These are phyloP conservation scores for Citrus cavaleriei DNA, from an alignment of 345 rosid species.

Conservation along the genomic window DNA sequence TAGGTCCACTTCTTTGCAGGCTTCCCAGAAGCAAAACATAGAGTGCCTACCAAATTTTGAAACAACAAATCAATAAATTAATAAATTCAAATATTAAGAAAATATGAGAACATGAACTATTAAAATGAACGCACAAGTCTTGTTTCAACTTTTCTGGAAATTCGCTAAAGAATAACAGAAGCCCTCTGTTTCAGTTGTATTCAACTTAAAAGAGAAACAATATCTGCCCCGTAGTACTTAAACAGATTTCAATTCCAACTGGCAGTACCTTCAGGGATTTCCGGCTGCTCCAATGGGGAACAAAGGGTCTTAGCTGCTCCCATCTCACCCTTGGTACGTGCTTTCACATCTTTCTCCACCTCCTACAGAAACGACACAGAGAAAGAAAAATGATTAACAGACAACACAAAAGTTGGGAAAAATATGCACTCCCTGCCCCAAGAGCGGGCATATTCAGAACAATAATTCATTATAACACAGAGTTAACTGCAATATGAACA, in stretches of 20 bases:
- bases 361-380: conserved; percentile 37
- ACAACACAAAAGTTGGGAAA: background rate
- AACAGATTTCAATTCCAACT: background rate
- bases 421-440: background rate
- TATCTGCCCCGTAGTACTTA: background rate
- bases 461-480: background rate
- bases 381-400: background rate
- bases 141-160: background rate
- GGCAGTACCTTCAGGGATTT: conserved; percentile 60
- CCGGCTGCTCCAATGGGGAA: conserved; percentile 92
- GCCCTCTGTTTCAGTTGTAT: no score
- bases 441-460: background rate
- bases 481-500: background rate
- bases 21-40: conserved; percentile 88
- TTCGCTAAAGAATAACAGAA: no score
- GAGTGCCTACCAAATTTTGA: conserved; percentile 49
- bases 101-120: background rate
- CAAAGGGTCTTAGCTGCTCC: conserved; percentile 96
- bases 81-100: no score
- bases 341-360: conserved; percentile 89
- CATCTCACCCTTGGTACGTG: conserved; percentile 81
- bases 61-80: background rate
- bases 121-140: background rate
- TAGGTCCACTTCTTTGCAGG: conserved; percentile 93
- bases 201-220: background rate